Evolutionary conservation across 1,284 basidiomycete genomes (phyloP).

Genomic region (Ganoderma lucidum): DNA sequence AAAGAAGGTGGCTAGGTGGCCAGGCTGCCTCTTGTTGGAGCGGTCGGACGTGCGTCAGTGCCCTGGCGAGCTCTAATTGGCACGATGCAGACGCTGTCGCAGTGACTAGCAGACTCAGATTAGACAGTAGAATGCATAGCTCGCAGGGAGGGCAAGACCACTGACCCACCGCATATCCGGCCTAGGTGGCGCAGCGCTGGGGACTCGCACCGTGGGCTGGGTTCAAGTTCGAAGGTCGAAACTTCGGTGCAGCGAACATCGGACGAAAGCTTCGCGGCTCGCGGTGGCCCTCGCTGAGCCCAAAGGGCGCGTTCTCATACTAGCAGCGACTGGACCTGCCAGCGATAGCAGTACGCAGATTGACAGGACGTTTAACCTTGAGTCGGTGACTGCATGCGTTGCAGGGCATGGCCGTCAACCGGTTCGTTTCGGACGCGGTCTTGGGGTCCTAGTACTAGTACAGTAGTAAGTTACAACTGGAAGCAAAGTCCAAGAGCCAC

Average conservation of each 20-base stretch:
- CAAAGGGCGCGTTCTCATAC: conserved; percentile 1
- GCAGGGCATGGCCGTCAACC: neutral
- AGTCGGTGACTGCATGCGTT: conserved; percentile 15
- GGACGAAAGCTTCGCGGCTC: conserved; percentile 6
- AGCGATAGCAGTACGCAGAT: conserved; percentile 28
- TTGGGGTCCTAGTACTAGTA: neutral
- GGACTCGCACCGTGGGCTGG: neutral
- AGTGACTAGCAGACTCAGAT: neutral
- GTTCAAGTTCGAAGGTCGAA: neutral
- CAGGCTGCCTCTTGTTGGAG: neutral
- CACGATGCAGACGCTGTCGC: conserved; percentile 2
- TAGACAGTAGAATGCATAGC: conserved; percentile 1
- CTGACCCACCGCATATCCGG: neutral
- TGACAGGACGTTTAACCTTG: conserved; percentile 30
- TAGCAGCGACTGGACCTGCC: neutral
- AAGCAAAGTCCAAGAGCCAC: neutral
- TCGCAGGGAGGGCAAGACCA: neutral
- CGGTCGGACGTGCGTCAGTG: neutral
- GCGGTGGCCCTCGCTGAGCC: neutral
- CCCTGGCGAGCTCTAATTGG: conserved; percentile 9
- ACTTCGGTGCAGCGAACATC: conserved; percentile 7
- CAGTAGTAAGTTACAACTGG: too few species aligned
- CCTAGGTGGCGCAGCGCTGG: neutral
- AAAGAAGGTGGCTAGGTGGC: neutral
- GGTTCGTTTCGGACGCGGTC: neutral